These are phyloP conservation scores for Zymoseptoria brevis DNA, from an alignment of 2,329 filamentous ascomycete species.

Conservation along the genomic window DNA sequence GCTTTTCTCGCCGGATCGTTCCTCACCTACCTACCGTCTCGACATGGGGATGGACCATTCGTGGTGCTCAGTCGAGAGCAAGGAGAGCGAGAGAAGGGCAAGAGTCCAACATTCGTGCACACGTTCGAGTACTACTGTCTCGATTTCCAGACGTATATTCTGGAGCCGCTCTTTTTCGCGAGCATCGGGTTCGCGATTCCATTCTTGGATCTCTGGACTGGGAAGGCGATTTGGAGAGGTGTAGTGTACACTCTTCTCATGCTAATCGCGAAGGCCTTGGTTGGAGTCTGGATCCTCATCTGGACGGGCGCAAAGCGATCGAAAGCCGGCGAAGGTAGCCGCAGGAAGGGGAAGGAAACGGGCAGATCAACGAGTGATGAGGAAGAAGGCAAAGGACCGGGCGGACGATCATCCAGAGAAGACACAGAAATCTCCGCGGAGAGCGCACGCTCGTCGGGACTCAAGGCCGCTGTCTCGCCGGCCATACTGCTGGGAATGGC, in stretches of 20 bases:
- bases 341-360: neutral
- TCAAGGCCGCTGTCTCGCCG: slow-evolving; percentile 3
- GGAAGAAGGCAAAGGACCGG: neutral
- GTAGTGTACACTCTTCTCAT: slow-evolving; percentile 25
- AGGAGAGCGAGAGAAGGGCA: slow-evolving; percentile 23
- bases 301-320: slow-evolving; percentile 4
- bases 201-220: slow-evolving; percentile 25
- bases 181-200: slow-evolving; percentile 28
- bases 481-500: slow-evolving; percentile 20
- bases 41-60: slow-evolving; percentile 19
- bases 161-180: slow-evolving; percentile 27
- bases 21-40: slow-evolving; percentile 24
- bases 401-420: neutral
- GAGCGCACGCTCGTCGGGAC: neutral
- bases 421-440: neutral
- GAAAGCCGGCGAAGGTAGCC: neutral
- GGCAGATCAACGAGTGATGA: neutral
- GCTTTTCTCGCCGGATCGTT: slow-evolving; percentile 28
- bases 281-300: slow-evolving; percentile 13
- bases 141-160: slow-evolving; percentile 35
- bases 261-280: slow-evolving; percentile 18
- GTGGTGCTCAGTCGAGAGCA: slow-evolving; percentile 23
- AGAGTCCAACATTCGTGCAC: slow-evolving; percentile 26
- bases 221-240: slow-evolving; percentile 25
- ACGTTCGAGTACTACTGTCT: slow-evolving; percentile 35